Conservation (phyloP, 2,329 filamentous ascomycete species). For the Spiromastix sp. region DNA sequence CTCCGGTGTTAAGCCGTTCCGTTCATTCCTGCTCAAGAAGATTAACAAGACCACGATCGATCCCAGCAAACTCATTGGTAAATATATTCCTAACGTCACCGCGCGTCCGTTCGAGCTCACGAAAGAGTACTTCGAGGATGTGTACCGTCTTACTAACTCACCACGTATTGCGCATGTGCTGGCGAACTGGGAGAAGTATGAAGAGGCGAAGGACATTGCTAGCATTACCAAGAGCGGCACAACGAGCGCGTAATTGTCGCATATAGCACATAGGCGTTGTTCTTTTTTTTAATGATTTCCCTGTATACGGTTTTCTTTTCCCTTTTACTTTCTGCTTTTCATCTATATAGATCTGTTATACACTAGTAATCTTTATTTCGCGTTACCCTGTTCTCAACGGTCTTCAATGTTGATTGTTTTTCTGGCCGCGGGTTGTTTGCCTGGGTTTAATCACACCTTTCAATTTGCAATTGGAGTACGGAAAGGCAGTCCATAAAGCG, state of each 20-base stretch:
- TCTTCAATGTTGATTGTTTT: too few species aligned
- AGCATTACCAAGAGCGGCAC: neutral
- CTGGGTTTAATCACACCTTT: too few species aligned
- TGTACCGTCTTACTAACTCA: slow-evolving; percentile 83
- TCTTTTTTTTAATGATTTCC: neutral
- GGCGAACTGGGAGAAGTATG: slow-evolving; percentile 76
- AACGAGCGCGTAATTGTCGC: neutral
- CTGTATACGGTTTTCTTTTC: slow-evolving; percentile 4
- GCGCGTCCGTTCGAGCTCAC: slow-evolving; percentile 90
- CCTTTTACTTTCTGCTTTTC: neutral
- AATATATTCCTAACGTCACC: slow-evolving; percentile 99
- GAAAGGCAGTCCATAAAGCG: too few species aligned
- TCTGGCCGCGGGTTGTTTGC: too few species aligned
- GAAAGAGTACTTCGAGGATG: slow-evolving; percentile 99
- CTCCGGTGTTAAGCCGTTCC: slow-evolving; percentile 97
- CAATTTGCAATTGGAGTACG: too few species aligned
- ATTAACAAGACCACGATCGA: slow-evolving; percentile 99
- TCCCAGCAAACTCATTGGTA: slow-evolving; percentile 89
- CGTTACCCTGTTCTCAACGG: too few species aligned
- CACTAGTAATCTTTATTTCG: too few species aligned
- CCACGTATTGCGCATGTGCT: slow-evolving; percentile 48
- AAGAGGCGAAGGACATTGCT: slow-evolving; percentile 22
- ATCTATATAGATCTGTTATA: too few species aligned
- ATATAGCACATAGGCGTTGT: slow-evolving; percentile 7
- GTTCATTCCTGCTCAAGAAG: slow-evolving; percentile 97